Evolutionary conservation across 2,329 filamentous ascomycete genomes (phyloP).

Genomic region (Exophiala aquamarina): DNA sequence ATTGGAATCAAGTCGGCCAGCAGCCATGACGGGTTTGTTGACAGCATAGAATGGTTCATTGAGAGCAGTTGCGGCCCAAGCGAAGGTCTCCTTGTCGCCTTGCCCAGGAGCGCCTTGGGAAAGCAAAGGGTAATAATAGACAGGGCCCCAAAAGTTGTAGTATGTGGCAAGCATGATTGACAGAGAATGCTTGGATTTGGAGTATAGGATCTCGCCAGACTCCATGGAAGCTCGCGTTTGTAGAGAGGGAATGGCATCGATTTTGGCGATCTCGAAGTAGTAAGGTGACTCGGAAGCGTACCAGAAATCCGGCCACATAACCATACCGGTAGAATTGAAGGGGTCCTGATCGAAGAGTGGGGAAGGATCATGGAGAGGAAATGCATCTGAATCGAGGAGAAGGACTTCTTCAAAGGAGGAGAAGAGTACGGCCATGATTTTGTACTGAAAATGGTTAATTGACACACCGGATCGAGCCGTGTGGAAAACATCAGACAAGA

Average conservation of each 20-base stretch:
- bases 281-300: conserved; percentile 41
- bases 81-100: conserved; percentile 53
- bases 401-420: conserved; percentile 40
- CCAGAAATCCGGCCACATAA: conserved; percentile 47
- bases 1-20: conserved; percentile 30
- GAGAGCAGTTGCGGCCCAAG: conserved; percentile 46
- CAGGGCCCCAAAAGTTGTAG: conserved; percentile 57
- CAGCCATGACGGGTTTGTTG: conserved; percentile 32
- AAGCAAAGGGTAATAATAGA: conserved; percentile 51
- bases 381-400: conserved; percentile 40
- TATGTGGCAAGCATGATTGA: conserved; percentile 53
- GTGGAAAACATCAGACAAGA: conserved; percentile 35
- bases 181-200: conserved; percentile 48
- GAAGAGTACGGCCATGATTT: conserved; percentile 39
- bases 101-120: conserved; percentile 45
- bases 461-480: conserved; percentile 20
- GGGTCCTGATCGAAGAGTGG: conserved; percentile 34
- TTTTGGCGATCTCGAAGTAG: conserved; percentile 47
- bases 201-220: conserved; percentile 50
- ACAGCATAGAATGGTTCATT: conserved; percentile 42
- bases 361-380: conserved; percentile 36
- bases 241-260: conserved; percentile 33
- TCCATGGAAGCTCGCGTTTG: conserved; percentile 42
- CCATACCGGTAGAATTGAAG: conserved; percentile 34
- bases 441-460: conserved; percentile 38